Evolutionary conservation across 2,329 filamentous ascomycete genomes (phyloP).

Genomic region (Xylaria sp.): DNA sequence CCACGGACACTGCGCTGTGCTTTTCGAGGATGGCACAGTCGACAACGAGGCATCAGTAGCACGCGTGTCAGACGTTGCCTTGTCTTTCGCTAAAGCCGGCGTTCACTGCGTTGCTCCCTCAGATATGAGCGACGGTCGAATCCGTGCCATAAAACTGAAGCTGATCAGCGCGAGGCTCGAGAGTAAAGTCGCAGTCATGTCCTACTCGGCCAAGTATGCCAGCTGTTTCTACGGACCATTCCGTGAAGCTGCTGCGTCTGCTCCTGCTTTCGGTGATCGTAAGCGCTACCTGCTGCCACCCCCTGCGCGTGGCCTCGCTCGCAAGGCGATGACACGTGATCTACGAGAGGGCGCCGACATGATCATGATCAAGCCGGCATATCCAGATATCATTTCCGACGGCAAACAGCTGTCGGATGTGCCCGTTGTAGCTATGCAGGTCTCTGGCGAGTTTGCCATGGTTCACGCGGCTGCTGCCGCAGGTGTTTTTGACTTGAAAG

Average conservation of each 20-base stretch:
- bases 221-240: slow-evolving; percentile 97
- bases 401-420: slow-evolving; percentile 93
- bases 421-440: slow-evolving; percentile 94
- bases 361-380: slow-evolving; percentile 99
- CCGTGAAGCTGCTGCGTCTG: slow-evolving; percentile 93
- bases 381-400: slow-evolving; percentile 96
- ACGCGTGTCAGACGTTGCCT: slow-evolving; percentile 92
- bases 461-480: slow-evolving; percentile 95
- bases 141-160: slow-evolving; percentile 96
- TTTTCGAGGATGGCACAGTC: slow-evolving; percentile 88
- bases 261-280: slow-evolving; percentile 90
- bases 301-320: slow-evolving; percentile 89
- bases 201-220: slow-evolving; percentile 96
- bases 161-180: slow-evolving; percentile 93
- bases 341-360: slow-evolving; percentile 96
- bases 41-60: slow-evolving; percentile 95
- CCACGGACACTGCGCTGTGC: slow-evolving; percentile 95
- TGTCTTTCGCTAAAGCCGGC: slow-evolving; percentile 93
- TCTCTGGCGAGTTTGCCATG: slow-evolving; percentile 97
- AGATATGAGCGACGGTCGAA: slow-evolving; percentile 98
- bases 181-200: slow-evolving; percentile 92
- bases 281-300: slow-evolving; percentile 96
- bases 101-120: slow-evolving; percentile 96
- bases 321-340: slow-evolving; percentile 88
- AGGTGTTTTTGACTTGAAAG: slow-evolving; percentile 92